A percentile compares a stretch with the other conserved stretches of the same genome.
phyloP scores from a whole-genome alignment of 352 stramenopile genomes.

The Hyaloperonospora brassicae region DNA sequence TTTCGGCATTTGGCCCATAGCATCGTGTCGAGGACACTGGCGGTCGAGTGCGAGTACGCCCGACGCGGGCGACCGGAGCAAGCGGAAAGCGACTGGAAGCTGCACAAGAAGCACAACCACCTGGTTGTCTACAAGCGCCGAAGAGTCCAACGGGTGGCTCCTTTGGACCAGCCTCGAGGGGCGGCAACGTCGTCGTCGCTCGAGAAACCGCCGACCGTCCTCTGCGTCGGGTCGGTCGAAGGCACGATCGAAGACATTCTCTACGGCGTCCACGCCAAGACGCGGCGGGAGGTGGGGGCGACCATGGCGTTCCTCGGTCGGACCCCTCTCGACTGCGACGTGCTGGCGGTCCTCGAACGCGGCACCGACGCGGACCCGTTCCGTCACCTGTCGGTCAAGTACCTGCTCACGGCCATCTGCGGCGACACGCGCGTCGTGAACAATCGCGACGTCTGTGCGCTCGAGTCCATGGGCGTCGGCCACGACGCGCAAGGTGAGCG shows the following conservation, averaged over 20 bases:
- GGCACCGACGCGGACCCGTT: constrained; percentile 44
- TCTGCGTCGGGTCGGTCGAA: constrained; percentile 44
- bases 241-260: constrained; percentile 46
- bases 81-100: constrained; percentile 27
- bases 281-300: constrained; percentile 45
- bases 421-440: constrained; percentile 37
- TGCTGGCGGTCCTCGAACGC: constrained; percentile 37
- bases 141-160: constrained; percentile 5
- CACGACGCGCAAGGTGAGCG: constrained; percentile 27
- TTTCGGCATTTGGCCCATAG: constrained; percentile 38
- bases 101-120: constrained; percentile 33
- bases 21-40: constrained; percentile 42
- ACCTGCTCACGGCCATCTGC: constrained; percentile 35
- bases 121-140: constrained; percentile 38
- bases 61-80: constrained; percentile 24
- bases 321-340: constrained; percentile 35
- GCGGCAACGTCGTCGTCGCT: neutral
- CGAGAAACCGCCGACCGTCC: constrained; percentile 36
- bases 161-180: neutral
- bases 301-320: constrained; percentile 39
- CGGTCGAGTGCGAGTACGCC: constrained; percentile 38
- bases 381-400: constrained; percentile 52
- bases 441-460: constrained; percentile 38
- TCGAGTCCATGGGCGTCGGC: constrained; percentile 47
- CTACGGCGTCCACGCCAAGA: constrained; percentile 53